Evolutionary conservation across 192 early-diverging fungal species (phyloP), one percentile per base, ranked within the genome.

Genomic region (Kickxella alabastrina): DNA sequence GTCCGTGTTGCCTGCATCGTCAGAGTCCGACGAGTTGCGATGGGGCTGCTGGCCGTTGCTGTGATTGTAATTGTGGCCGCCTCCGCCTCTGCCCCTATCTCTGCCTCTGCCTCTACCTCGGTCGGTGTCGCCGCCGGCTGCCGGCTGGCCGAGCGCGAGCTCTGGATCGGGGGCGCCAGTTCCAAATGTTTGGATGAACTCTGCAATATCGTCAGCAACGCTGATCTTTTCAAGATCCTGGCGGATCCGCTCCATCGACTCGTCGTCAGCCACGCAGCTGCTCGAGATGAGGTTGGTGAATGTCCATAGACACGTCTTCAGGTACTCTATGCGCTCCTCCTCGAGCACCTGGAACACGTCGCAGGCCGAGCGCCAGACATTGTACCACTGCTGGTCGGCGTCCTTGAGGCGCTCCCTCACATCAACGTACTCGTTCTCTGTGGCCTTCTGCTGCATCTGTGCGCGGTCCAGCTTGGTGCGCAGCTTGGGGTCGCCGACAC

Each of bases 211-310:
- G 23, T 76, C 68, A 18, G 75, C 66, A 12, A 85, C 78, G 42
- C 82, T 75, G 34, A 85, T 81, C 12, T 77, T 49, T 43, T 89
- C 89, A 39, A 91, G 54, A 36, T 76, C 76, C 35, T 80, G 69
- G 43, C 86, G 75, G 31, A 91, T 83, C 15, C 81, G 64, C 50
- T 91, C 89, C 62, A 83, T 86, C 6, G 87, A 83, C 76, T 89
- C 86, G 52, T 87, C 84, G 39, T 91, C 89, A 18, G 80, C 65
- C 8, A 84, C 84, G 21, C 80, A 84, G n/a, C 71, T 55, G 34
- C 72, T 77, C n/a, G 85, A 85, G 6, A 88, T 76, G 21, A 91
- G 74, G 51, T 91, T 91, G 2, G 84, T 81, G 53, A 84, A 90
- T 10, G 75, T 73, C 79, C 84, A 86, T 40, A 91, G 69, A n/a